Conservation (phyloP, 1,284 basidiomycete genomes). For the Ganoderma leucocontextum region DNA sequence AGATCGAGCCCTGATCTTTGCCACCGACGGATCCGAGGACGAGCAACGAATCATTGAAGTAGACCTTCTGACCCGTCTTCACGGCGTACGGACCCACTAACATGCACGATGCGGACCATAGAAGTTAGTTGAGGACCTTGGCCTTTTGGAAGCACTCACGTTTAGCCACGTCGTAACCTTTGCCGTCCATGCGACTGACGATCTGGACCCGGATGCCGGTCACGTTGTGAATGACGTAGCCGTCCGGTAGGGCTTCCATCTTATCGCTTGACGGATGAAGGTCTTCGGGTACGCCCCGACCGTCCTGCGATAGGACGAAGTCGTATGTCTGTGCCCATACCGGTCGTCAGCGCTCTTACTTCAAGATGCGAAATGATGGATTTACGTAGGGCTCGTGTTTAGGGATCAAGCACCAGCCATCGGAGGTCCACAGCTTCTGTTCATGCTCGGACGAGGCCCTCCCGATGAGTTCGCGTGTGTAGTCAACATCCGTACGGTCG, state of each 20-base stretch:
- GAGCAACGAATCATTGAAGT: constrained; percentile 78
- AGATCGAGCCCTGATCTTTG: constrained; percentile 17
- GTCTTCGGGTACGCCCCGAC: constrained; percentile 69
- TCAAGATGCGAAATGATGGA: constrained; percentile 17
- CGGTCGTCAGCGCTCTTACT: neutral
- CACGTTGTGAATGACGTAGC: constrained; percentile 80
- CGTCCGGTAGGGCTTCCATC: constrained; percentile 67
- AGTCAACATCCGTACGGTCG: constrained; percentile 79
- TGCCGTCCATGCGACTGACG: constrained; percentile 81
- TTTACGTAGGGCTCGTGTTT: constrained; percentile 77
- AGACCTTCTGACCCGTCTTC: constrained; percentile 80
- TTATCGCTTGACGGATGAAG: constrained; percentile 73
- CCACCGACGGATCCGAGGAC: constrained; percentile 47
- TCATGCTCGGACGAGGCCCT: constrained; percentile 58
- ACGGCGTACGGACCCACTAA: constrained; percentile 87
- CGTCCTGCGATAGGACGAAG: constrained; percentile 76
- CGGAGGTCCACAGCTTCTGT: constrained; percentile 63
- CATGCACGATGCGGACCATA: neutral
- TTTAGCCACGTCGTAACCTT: constrained; percentile 85
- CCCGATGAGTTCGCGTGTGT: constrained; percentile 74
- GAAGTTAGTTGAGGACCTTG: neutral
- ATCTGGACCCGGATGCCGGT: constrained; percentile 81
- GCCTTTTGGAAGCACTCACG: constrained; percentile 56
- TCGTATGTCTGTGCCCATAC: constrained; percentile 67
- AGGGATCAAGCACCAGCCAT: constrained; percentile 80